Evolutionary conservation across 1,139 yeast species (phyloP), one percentile per base, ranked within the genome.

Genomic region (Candida buenavistaensis): DNA sequence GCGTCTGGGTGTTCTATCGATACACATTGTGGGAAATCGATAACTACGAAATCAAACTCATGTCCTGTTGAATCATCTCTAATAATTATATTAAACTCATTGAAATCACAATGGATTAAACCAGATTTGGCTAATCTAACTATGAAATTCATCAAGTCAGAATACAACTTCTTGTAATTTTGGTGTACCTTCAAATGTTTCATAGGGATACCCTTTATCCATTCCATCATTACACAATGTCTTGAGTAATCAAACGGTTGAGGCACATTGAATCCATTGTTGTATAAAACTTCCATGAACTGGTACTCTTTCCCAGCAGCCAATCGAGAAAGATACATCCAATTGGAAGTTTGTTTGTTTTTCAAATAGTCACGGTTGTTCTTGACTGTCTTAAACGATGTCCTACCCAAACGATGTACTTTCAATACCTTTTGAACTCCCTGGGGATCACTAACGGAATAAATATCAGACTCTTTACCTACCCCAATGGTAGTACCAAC

Each of bases 21-120:
- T 14, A 92, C 86, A 79, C 97, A 90, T 62, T 92, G 99, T 4
- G 99, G 99, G 69, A 92, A 92, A 72, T 92, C 99, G 50, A 92
- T 92, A 16, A 92, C 96, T 15, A 89, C 83, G 48, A 89, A 87
- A 29, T 81, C 86, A 33, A 59, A 64, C 39, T 79, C 84, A 35
- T 74, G 74, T 19, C 64, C 51, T 28, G 59, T 69, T 25, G 71
- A 73, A 7, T 73, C 78, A 45, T 82, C 81, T 36, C 86, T 71
- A 28, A 94, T 84, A 72, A 92, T 86, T 47, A 92, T 89, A 58
- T 92, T 92, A 62, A 92, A 92, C 59, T 92, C 99, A 59, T 92
- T 92, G 61, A 83, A 92, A 68, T 92, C 99, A 71, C 98, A 90
- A 62, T 92, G 99, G 40, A 92, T 90, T 42, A 92, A 70, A 1